These are phyloP conservation scores for Geotrichum restrictum DNA, from an alignment of 1,139 yeast genomes.

Conservation along the genomic window DNA sequence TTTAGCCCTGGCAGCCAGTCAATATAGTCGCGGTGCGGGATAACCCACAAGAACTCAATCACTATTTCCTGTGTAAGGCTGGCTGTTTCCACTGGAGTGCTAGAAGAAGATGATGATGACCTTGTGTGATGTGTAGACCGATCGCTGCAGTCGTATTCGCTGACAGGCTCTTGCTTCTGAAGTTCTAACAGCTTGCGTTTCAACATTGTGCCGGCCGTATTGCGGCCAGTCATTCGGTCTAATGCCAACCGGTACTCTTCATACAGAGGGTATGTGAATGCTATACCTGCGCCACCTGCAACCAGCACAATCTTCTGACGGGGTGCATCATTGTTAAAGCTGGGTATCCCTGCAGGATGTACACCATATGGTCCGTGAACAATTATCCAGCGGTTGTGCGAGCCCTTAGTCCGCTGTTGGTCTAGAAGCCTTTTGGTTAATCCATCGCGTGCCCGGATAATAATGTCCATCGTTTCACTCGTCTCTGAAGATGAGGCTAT, in stretches of 20 bases:
- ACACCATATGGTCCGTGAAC: slow-evolving; percentile 34
- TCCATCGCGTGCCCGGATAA: slow-evolving; percentile 32
- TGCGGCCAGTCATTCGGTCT: background rate
- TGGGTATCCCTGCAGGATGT: slow-evolving; percentile 14
- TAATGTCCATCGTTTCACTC: slow-evolving; percentile 27
- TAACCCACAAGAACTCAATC: slow-evolving; percentile 31
- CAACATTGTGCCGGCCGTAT: background rate
- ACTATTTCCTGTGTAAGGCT: background rate
- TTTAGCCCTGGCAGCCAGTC: slow-evolving; percentile 24
- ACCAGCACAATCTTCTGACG: slow-evolving; percentile 29
- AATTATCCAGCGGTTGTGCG: slow-evolving; percentile 25
- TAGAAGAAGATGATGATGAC: background rate
- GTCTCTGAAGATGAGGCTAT: slow-evolving; percentile 29
- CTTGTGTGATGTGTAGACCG: background rate
- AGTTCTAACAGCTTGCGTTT: slow-evolving; percentile 1
- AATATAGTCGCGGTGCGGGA: slow-evolving; percentile 27
- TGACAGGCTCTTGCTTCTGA: background rate
- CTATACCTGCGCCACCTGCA: slow-evolving; percentile 35
- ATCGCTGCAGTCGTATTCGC: background rate
- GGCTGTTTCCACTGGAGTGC: background rate
- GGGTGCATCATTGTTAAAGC: background rate
- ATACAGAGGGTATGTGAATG: slow-evolving; percentile 32
- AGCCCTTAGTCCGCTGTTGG: slow-evolving; percentile 9
- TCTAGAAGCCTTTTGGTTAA: slow-evolving; percentile 28
- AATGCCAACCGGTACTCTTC: slow-evolving; percentile 25